These are phyloP conservation scores for Candida nonsorbophila DNA, from an alignment of 805 yeast species.

Conservation along the genomic window DNA sequence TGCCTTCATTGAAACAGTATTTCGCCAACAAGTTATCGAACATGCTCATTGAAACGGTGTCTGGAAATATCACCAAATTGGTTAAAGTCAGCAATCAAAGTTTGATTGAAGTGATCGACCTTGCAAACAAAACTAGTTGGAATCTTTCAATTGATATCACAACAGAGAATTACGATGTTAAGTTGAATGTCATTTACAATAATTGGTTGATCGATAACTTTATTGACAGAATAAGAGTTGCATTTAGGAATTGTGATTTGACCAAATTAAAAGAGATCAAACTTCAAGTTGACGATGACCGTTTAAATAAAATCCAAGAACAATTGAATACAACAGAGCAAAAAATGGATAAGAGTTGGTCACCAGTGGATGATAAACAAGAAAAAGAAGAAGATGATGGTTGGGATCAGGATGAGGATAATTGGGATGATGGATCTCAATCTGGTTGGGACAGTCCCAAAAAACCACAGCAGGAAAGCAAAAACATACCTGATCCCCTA, in stretches of 20 bases:
- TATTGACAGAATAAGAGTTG: slow-evolving; percentile 21
- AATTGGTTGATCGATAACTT: slow-evolving; percentile 29
- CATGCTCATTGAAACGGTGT: slow-evolving; percentile 20
- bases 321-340: slow-evolving; percentile 7
- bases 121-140: slow-evolving; percentile 16
- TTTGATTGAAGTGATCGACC: slow-evolving; percentile 10
- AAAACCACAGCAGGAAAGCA: slow-evolving; percentile 2
- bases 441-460: too few species aligned
- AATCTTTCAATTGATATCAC: slow-evolving; percentile 15
- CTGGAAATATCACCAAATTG: slow-evolving; percentile 22
- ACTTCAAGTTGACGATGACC: slow-evolving; percentile 6
- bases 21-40: slow-evolving; percentile 20
- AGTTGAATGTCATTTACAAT: slow-evolving; percentile 20
- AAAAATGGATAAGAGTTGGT: slow-evolving; percentile 5
- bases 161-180: slow-evolving; percentile 14
- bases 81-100: slow-evolving; percentile 21
- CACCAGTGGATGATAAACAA: slow-evolving; percentile 10
- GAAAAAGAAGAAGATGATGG: slow-evolving; percentile 24
- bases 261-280: slow-evolving; percentile 10
- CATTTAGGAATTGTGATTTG: slow-evolving; percentile 12
- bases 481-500: slow-evolving; percentile 2
- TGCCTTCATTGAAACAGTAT: slow-evolving; percentile 17
- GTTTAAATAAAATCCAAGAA: slow-evolving; percentile 7
- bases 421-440: too few species aligned
- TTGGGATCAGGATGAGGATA: slow-evolving; percentile 14